Evolutionary conservation across 208 protist species (phyloP).

Genomic region (Leishmania guyanensis): DNA sequence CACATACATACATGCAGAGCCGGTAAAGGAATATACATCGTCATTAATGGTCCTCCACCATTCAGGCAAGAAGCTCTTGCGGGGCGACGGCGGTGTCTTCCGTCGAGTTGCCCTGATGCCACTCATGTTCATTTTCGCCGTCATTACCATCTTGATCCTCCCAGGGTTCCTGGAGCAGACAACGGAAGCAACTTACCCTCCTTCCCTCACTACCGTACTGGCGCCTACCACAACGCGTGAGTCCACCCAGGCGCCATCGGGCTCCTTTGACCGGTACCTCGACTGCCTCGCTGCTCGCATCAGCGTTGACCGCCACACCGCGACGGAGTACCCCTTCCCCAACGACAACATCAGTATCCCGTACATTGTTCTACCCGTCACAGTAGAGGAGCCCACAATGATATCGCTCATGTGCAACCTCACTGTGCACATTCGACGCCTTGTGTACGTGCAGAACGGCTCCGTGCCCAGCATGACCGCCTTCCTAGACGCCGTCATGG

Average conservation of each 20-base stretch:
- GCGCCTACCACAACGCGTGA: neutral
- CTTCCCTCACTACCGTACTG: neutral
- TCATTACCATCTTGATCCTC: neutral
- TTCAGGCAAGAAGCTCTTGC: neutral
- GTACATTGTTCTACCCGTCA: slow-evolving; percentile 17
- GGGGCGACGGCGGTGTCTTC: neutral
- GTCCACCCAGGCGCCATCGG: neutral
- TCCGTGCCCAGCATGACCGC: neutral
- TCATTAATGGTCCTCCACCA: neutral
- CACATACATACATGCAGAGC: neutral
- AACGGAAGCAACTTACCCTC: neutral
- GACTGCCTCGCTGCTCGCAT: slow-evolving; percentile 25
- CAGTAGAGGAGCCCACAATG: slow-evolving; percentile 15
- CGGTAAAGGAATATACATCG: neutral
- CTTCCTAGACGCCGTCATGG: slow-evolving; percentile 23
- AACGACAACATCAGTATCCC: neutral
- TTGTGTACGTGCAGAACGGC: slow-evolving; percentile 28
- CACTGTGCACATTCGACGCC: slow-evolving; percentile 16
- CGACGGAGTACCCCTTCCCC: slow-evolving; percentile 13
- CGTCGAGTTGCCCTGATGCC: neutral
- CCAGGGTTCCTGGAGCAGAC: neutral
- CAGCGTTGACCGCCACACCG: slow-evolving; percentile 9
- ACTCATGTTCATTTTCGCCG: neutral
- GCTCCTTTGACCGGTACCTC: slow-evolving; percentile 16
- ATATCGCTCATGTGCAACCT: slow-evolving; percentile 27